Conservation (phyloP, 306 rosid genomes). For the Rosa persica region DNA sequence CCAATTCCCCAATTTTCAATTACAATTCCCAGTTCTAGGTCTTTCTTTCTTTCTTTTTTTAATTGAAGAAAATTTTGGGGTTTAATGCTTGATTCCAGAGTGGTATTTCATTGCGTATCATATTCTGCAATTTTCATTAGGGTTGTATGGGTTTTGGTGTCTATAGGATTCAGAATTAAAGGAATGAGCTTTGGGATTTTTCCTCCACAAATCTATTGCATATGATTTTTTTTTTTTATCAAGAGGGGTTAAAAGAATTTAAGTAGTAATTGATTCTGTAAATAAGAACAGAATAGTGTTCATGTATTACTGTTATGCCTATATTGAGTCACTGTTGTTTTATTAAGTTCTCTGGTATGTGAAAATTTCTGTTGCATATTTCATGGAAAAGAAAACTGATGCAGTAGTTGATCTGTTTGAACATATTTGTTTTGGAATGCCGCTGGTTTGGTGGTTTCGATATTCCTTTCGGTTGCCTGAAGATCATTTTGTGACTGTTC, state of each 20-base stretch:
- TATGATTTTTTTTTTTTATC: neutral
- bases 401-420: neutral
- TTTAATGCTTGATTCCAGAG: neutral
- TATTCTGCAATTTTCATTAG: neutral
- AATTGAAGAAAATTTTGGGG: neutral
- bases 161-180: neutral
- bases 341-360: neutral
- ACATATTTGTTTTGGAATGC: neutral
- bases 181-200: neutral
- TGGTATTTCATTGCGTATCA: neutral
- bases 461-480: slow-evolving; percentile 4
- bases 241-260: too few species aligned
- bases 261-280: neutral
- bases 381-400: neutral
- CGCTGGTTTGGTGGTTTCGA: neutral
- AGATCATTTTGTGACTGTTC: slow-evolving; percentile 5
- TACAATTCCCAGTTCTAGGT: neutral
- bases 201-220: neutral
- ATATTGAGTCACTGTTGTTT: neutral
- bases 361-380: neutral
- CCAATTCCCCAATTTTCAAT: neutral
- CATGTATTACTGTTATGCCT: neutral
- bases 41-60: neutral
- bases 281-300: neutral
- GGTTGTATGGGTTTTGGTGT: neutral